A percentile compares a stretch with the other conserved stretches of the same genome.
phyloP scores from a whole-genome alignment of 2,329 filamentous ascomycete species.

The Beauveria sp. region DNA sequence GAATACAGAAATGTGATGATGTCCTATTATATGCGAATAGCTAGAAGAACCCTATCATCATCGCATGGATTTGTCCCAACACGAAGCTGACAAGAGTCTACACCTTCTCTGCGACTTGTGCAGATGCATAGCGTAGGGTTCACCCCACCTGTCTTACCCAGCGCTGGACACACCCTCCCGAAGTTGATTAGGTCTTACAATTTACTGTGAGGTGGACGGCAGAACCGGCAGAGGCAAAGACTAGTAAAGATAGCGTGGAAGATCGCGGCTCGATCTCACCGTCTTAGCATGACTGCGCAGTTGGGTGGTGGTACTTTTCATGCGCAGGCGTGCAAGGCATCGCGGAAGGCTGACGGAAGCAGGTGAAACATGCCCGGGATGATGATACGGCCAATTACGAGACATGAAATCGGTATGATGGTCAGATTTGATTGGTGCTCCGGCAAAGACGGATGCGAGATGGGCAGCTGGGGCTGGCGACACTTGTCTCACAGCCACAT shows the following conservation, averaged over 20 bases:
- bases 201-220: neutral
- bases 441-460: too few relatives aligned
- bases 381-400: too few relatives aligned
- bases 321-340: neutral
- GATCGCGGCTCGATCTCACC: neutral
- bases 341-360: too few relatives aligned
- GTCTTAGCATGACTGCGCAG: neutral
- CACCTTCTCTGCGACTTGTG: neutral
- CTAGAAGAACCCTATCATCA: neutral
- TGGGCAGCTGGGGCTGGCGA: too few relatives aligned
- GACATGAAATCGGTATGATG: too few relatives aligned
- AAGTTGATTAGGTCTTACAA: neutral
- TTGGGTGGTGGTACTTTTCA: neutral
- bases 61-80: neutral
- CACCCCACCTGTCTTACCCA: neutral
- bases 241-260: neutral
- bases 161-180: neutral
- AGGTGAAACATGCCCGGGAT: too few relatives aligned
- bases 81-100: neutral
- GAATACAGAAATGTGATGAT: neutral
- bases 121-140: neutral
- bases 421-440: too few relatives aligned
- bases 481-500: too few relatives aligned
- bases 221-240: neutral
- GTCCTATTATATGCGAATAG: neutral